phyloP scores from a whole-genome alignment of 257 asterid genomes.

The Apocynum venetum region DNA sequence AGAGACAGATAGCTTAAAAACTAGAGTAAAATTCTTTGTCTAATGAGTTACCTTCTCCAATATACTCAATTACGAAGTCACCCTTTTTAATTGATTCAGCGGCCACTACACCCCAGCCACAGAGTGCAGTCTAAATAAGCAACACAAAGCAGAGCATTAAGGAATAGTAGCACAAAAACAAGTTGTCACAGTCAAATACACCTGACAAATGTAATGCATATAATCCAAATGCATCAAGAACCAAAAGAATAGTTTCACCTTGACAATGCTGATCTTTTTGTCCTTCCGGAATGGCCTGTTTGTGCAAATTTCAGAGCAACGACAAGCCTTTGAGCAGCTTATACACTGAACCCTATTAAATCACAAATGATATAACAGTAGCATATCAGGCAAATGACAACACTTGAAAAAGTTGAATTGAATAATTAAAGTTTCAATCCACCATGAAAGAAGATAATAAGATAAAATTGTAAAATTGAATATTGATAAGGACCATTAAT shows the following conservation, averaged over 20 bases:
- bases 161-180: conserved; percentile 3
- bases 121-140: conserved; percentile 66
- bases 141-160: conserved; percentile 14
- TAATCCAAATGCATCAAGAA: neutral
- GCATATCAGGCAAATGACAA: conserved; percentile 9
- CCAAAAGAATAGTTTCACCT: conserved; percentile 43
- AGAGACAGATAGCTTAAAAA: neutral
- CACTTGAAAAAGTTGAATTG: neutral
- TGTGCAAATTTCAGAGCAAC: conserved; percentile 65
- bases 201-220: neutral
- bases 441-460: neutral
- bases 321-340: conserved; percentile 93
- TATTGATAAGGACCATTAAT: neutral
- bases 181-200: neutral
- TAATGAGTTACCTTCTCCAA: conserved; percentile 79
- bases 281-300: conserved; percentile 84
- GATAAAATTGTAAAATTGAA: neutral
- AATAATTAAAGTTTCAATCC: neutral
- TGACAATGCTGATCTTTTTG: conserved; percentile 64
- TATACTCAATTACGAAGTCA: conserved; percentile 80
- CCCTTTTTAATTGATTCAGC: conserved; percentile 71
- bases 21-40: conserved; percentile 3
- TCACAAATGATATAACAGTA: conserved; percentile 12
- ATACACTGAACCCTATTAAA: conserved; percentile 72
- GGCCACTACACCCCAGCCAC: conserved; percentile 99